Evolutionary conservation across 192 early-diverging fungal genomes (phyloP), one percentile per base, ranked within the genome.

Genomic region (Coemansia sp.): DNA sequence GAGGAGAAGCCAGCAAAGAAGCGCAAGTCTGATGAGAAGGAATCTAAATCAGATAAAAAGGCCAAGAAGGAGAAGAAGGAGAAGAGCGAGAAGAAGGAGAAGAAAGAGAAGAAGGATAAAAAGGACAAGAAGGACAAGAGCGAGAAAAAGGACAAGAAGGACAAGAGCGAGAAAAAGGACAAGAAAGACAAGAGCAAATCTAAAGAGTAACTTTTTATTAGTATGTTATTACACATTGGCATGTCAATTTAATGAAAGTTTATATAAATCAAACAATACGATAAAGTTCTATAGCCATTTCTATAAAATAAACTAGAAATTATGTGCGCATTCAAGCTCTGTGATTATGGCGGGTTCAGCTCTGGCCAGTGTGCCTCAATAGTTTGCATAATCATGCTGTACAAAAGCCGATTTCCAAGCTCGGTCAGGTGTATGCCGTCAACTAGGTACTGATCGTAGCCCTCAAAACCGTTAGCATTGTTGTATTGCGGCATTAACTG

Each of bases 151-250:
- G 56, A 65, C 19, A 60, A 64, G 57, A 45, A 59, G 2, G 39
- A 59, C 49, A 50, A 62, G 43, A 23, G 22, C 2, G 14, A 29
- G 10, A 27, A 57, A 1, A 66, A 51, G 49, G 61, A 66, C 32
- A 10, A 59, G 15, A 67, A 75, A 43, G 57, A 75, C 53, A 48
- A 65, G 32, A 39, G 32, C 24, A 60, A 65, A 25, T 58, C 65
- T 47, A 61, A 41, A 21, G 10, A 55, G 21, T 66, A 62, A 45
- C 45, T 45, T 22, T 37, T 14, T 5, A 23, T 39, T 41, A 10
- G 15, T 12, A 19, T 43, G 15, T 43, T 32, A 32, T 32, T 6
- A 32, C 29, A 32, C 6, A 7, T 6, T 27, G 6, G 6, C 29
- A 32, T 32, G 29, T 6, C 5, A 27, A 27, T 27, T 3, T 27